Evolutionary conservation across 2,329 filamentous ascomycete species (phyloP).

Genomic region (Leptographium wingfieldii): DNA sequence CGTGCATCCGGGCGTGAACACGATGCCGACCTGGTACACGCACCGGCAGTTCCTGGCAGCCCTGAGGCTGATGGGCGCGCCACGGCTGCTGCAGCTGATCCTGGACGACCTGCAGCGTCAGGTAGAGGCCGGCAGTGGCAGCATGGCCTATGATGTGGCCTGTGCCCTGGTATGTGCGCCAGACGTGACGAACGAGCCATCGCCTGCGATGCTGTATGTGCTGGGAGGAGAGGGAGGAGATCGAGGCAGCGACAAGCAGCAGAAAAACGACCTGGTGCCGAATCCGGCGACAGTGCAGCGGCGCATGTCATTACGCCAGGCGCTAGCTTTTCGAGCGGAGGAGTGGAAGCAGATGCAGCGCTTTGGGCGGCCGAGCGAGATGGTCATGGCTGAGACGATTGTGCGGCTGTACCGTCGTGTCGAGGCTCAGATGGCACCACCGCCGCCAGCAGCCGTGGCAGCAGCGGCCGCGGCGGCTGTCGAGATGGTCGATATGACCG

Average conservation of each 20-base stretch:
- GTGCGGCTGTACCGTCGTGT: constrained; percentile 52
- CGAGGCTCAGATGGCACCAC: constrained; percentile 46
- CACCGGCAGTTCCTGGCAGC: constrained; percentile 56
- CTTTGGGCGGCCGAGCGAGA: constrained; percentile 26
- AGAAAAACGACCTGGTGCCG: constrained; percentile 20
- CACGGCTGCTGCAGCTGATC: constrained; percentile 45
- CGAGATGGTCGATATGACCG: not conserved
- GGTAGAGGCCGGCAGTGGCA: constrained; percentile 43
- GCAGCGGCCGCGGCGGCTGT: constrained; percentile 1
- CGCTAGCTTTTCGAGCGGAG: constrained; percentile 45
- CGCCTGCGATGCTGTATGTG: constrained; percentile 16
- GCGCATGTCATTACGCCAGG: constrained; percentile 44
- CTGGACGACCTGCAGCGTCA: constrained; percentile 55
- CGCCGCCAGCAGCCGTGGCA: constrained; percentile 3
- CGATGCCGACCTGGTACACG: constrained; percentile 54
- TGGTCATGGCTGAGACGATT: constrained; percentile 44
- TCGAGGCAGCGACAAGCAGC: constrained; percentile 6
- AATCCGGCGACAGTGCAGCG: constrained; percentile 28
- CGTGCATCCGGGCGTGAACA: constrained; percentile 37
- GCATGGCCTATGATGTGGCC: constrained; percentile 55
- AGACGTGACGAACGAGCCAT: constrained; percentile 32
- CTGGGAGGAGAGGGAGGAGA: not conserved
- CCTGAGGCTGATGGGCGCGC: constrained; percentile 48
- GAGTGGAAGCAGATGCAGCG: constrained; percentile 44
- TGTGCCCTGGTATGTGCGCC: constrained; percentile 58